Evolutionary conservation across 2,329 filamentous ascomycete genomes (phyloP), one percentile per base, ranked within the genome.

Genomic region (Beauveria asiatica): DNA sequence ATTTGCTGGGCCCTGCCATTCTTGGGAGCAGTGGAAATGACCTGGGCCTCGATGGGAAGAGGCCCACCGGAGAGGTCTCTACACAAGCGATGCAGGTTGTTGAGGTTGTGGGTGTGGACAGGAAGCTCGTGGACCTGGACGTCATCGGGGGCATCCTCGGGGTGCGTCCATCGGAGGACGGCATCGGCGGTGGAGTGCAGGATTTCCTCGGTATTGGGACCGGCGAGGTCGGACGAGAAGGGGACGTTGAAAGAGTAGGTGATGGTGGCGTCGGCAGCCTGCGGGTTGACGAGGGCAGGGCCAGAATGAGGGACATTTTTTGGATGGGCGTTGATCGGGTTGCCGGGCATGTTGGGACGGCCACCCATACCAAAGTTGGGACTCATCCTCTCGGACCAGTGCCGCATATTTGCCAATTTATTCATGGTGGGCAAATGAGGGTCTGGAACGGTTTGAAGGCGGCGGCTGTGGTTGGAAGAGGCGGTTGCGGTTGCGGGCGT

Each of bases 211-310:
- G 89, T 89, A 70, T 97, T 92, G 64, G 94, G 94, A 39, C 94
- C 94, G 64, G 90, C 84, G 63, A 99, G 85, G 69, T 93, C 93
- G 65, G 90, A 96, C 67, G 92, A 87, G 76, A 97, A 97, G 63
- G 94, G 94, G 53, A 99, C 89, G 72, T 97, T 97, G 85, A 99
- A 97, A 65, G 91, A 93, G 73, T 96, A 88, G 75, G 95, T 91
- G 74, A 97, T 90, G 65, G 85, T 86, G 57, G 87, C 81, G 72
- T 93, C 89, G 70, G 87, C 82, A 64, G 87, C 80, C 65, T 88
- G 86, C 61, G 88, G 84, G 65, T 88, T 86, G 68, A 86, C 80
- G 70, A 85, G 78, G 64, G 84, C 79, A 61, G 83, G 76, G 62
- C 78, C 76, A 57, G 80, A 75, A 61, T 78, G 77, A 60, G 78